Evolutionary conservation across 2,329 filamentous ascomycete genomes (phyloP).

Genomic region (Aspergillus felis): DNA sequence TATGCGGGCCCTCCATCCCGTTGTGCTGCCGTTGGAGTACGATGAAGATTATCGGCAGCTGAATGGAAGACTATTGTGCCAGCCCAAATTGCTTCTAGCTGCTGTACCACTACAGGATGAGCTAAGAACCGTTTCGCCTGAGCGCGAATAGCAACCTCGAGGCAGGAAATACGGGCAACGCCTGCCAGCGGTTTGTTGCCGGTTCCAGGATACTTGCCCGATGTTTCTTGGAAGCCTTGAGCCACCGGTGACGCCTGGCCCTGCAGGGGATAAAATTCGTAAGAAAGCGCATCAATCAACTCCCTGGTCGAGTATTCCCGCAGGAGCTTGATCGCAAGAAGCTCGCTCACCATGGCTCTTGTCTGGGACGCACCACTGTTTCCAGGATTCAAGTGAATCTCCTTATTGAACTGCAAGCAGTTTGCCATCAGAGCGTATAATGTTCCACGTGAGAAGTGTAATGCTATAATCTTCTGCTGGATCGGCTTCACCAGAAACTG

Average conservation of each 20-base stretch:
- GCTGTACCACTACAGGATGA: constrained; percentile 86
- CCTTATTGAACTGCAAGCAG: constrained; percentile 87
- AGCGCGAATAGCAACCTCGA: constrained; percentile 89
- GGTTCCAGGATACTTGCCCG: constrained; percentile 30
- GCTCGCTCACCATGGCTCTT: constrained; percentile 81
- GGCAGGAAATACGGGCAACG: constrained; percentile 76
- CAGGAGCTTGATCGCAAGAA: constrained; percentile 82
- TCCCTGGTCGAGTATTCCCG: constrained; percentile 87
- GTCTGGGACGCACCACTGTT: constrained; percentile 82
- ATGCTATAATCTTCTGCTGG: constrained; percentile 77
- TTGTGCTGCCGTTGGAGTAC: constrained; percentile 45
- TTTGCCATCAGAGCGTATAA: constrained; percentile 91
- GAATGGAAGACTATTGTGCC: constrained; percentile 94
- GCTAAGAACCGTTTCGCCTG: constrained; percentile 90
- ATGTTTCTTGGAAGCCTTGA: constrained; percentile 30
- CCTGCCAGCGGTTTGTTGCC: constrained; percentile 49
- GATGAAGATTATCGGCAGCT: constrained; percentile 77
- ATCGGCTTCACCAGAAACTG: constrained; percentile 95
- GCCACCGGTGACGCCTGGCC: constrained; percentile 58
- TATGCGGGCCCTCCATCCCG: constrained; percentile 21
- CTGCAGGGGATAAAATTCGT: constrained; percentile 91
- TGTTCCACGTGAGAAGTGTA: constrained; percentile 81
- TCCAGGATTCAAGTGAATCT: constrained; percentile 74
- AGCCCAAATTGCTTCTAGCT: constrained; percentile 96
- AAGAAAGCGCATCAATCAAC: constrained; percentile 88